Conservation (phyloP, 139 green algal species). For the Auxenochlorella pyrenoidosa region DNA sequence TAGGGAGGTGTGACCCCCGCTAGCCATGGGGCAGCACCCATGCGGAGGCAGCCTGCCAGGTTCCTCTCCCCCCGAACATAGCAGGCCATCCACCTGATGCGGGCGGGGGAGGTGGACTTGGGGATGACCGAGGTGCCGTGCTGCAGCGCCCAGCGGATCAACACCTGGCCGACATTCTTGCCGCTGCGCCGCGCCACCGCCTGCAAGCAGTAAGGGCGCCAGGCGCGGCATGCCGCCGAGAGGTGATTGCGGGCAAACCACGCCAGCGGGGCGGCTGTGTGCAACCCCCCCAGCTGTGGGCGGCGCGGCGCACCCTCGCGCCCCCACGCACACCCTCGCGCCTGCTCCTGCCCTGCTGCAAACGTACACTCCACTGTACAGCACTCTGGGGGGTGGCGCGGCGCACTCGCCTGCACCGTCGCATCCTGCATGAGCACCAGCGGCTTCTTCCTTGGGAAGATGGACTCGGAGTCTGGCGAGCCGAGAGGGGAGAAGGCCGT, state of each 20-base stretch:
- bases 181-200: constrained; percentile 61
- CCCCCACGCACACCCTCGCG: too few species aligned
- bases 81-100: constrained; percentile 68
- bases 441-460: constrained; percentile 68
- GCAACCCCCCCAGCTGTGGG: too few species aligned
- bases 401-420: constrained; percentile 42
- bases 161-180: constrained; percentile 80
- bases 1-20: too few species aligned
- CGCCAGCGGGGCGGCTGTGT: background rate
- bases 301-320: too few species aligned
- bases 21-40: too few species aligned
- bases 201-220: background rate
- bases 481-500: constrained; percentile 93
- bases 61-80: background rate
- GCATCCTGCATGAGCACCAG: constrained; percentile 73
- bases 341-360: too few species aligned
- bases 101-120: constrained; percentile 80
- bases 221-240: background rate
- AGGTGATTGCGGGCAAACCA: background rate
- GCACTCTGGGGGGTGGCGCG: too few species aligned
- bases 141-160: constrained; percentile 93
- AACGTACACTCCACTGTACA: too few species aligned
- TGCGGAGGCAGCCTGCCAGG: too few species aligned
- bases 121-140: constrained; percentile 89
- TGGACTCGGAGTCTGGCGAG: constrained; percentile 77